Evolutionary conservation across 2,329 filamentous ascomycete species (phyloP).

Genomic region (Ceratocystis cacaofunesta): DNA sequence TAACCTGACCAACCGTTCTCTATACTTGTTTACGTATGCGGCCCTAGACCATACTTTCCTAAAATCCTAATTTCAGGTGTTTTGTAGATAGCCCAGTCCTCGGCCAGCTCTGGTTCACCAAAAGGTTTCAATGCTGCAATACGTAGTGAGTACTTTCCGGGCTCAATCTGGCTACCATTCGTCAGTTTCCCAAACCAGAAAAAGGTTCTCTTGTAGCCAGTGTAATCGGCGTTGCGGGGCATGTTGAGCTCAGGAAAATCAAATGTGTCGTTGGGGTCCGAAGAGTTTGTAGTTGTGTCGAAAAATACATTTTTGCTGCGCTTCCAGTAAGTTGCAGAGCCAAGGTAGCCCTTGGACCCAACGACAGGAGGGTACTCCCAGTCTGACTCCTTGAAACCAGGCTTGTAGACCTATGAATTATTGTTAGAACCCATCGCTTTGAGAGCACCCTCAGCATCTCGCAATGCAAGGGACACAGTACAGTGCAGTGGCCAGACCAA

Average conservation of each 20-base stretch:
- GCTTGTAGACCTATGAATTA: slow-evolving; percentile 22
- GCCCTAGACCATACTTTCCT: slow-evolving; percentile 2
- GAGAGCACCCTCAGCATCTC: not conserved
- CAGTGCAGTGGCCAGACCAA: not conserved
- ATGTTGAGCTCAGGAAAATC: slow-evolving; percentile 13
- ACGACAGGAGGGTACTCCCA: slow-evolving; percentile 30
- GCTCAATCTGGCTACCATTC: slow-evolving; percentile 21
- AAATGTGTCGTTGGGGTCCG: not conserved
- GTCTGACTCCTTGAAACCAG: slow-evolving; percentile 26
- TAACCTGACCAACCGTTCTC: not conserved
- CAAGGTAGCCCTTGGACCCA: slow-evolving; percentile 29
- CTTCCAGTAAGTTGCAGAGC: slow-evolving; percentile 24
- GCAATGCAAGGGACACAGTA: not conserved
- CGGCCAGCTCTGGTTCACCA: slow-evolving; percentile 17
- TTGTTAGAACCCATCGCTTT: not conserved
- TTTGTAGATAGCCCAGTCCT: slow-evolving; percentile 22
- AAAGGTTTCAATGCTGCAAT: slow-evolving; percentile 23
- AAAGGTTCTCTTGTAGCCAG: slow-evolving; percentile 9
- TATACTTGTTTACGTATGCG: not conserved
- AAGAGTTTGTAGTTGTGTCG: not conserved
- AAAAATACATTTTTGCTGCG: slow-evolving; percentile 7
- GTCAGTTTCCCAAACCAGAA: slow-evolving; percentile 22
- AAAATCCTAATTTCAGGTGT: slow-evolving; percentile 18
- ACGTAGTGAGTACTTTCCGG: slow-evolving; percentile 21
- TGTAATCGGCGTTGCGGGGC: slow-evolving; percentile 27